These are phyloP conservation scores for Spergularia azorica DNA, from an alignment of 179 eudicot species.

Conservation along the genomic window DNA sequence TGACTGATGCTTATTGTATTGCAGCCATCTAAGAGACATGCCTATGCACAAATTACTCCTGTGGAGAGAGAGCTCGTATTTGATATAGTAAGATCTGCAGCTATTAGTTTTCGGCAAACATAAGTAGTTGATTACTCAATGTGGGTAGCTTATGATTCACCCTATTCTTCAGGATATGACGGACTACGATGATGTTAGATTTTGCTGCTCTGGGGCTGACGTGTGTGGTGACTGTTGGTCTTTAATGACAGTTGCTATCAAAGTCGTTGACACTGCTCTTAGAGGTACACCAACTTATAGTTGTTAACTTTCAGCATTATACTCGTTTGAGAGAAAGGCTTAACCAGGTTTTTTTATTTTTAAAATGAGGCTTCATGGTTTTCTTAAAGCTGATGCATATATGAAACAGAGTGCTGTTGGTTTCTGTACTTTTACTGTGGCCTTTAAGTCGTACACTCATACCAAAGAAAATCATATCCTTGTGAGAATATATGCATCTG, in stretches of 20 bases:
- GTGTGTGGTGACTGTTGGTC: constrained; percentile 95
- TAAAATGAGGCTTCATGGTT: too few species aligned
- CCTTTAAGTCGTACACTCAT: too few species aligned
- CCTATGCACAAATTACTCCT: constrained; percentile 78
- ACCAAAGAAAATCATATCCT: too few species aligned
- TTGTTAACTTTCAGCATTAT: neutral
- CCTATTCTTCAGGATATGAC: constrained; percentile 68
- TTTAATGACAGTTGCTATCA: constrained; percentile 90
- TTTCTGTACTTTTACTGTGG: too few species aligned
- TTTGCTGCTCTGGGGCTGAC: constrained; percentile 93
- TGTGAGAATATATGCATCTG: neutral
- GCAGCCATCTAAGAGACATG: constrained; percentile 90
- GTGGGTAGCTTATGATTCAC: constrained; percentile 8
- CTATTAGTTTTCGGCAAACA: neutral
- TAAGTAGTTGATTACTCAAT: neutral
- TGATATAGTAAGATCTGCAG: constrained; percentile 71
- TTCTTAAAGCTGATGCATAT: too few species aligned
- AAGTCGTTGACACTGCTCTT: constrained; percentile 80
- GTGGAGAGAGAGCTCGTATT: constrained; percentile 93
- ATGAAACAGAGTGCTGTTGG: too few species aligned
- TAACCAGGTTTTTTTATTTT: too few species aligned
- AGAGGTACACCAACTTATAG: constrained; percentile 58
- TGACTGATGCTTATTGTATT: constrained; percentile 15
- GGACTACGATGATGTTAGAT: constrained; percentile 93
- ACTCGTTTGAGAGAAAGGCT: neutral